These are phyloP conservation scores for Cinnamomum chago DNA, from an alignment of 164 flowering plant genomes.

Conservation along the genomic window DNA sequence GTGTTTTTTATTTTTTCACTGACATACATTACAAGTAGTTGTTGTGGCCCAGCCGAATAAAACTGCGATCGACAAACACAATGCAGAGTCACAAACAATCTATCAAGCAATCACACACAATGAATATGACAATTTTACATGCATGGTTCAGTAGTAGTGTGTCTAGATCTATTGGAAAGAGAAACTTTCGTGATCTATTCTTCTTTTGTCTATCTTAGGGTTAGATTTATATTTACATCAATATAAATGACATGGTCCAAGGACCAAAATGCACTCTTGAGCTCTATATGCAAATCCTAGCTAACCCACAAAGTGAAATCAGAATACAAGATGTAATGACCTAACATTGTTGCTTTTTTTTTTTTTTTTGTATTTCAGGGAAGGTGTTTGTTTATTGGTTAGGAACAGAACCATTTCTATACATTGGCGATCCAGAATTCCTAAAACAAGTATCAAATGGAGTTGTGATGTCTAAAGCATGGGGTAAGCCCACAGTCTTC, in stretches of 20 bases:
- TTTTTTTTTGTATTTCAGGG: constrained; percentile 36
- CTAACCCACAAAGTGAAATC: no score
- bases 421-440: constrained; percentile 81
- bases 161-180: no score
- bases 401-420: constrained; percentile 85
- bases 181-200: no score
- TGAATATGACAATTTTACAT: no score
- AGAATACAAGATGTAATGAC: background rate
- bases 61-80: no score
- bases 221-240: no score
- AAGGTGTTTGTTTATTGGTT: constrained; percentile 84
- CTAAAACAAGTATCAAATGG: constrained; percentile 48
- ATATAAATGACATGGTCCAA: background rate
- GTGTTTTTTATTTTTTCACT: no score
- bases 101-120: no score
- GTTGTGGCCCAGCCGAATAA: no score
- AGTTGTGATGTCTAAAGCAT: constrained; percentile 47
- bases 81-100: no score
- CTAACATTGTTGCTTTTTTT: background rate
- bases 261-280: background rate
- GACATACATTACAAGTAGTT: no score
- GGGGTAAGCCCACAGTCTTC: constrained; percentile 94
- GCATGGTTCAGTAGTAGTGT: no score
- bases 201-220: background rate
- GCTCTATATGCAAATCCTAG: background rate